Conservation (phyloP, 2,329 filamentous ascomycete genomes). For the Chrysoporthe puriensis region DNA sequence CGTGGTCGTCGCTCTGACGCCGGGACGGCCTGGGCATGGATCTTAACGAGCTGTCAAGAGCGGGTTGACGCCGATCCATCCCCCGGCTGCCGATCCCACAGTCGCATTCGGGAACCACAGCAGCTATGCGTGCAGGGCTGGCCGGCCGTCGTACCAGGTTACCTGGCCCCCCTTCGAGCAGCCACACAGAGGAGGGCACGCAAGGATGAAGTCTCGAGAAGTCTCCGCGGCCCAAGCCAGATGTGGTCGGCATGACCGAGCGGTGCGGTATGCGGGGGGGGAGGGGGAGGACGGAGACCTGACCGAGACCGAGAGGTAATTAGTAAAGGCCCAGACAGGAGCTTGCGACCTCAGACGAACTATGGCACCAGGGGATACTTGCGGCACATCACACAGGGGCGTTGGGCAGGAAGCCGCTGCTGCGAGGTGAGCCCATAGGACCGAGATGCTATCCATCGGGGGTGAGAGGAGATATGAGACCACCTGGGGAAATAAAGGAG, state of each 20-base stretch:
- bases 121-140: not conserved
- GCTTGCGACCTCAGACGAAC: not conserved
- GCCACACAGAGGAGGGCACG: not conserved
- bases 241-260: constrained; percentile 5
- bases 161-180: not conserved
- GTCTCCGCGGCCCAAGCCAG: not conserved
- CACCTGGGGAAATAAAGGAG: no score
- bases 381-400: not conserved
- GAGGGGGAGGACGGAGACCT: not conserved
- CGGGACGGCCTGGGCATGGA: constrained; percentile 8
- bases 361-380: not conserved
- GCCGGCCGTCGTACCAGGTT: not conserved
- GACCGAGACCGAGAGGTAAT: not conserved
- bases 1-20: not conserved
- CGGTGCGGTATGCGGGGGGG: not conserved
- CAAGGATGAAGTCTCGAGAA: not conserved
- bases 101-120: not conserved
- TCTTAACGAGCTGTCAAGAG: constrained; percentile 23
- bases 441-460: not conserved
- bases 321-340: not conserved
- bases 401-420: not conserved
- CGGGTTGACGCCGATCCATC: constrained; percentile 14
- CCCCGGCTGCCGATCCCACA: not conserved
- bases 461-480: no score
- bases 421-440: not conserved